Evolutionary conservation across 345 rosid genomes (phyloP), one percentile per base, ranked within the genome.

Genomic region (Arabis hirsuta): DNA sequence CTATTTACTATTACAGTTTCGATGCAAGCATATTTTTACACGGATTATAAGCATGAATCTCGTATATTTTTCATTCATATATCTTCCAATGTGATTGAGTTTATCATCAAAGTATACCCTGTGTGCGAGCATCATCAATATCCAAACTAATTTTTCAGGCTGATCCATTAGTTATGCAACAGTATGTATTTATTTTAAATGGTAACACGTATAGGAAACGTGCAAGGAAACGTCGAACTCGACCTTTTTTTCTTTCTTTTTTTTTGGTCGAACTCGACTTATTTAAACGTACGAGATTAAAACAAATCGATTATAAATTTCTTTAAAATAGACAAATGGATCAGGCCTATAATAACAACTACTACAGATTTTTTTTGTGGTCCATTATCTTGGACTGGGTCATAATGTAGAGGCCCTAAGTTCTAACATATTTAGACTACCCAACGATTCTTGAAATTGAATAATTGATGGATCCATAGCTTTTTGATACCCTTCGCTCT

Each of bases 311-410:
- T 31, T 34, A 8, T 31, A 9, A 0, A 13, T 1, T 7, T 31
- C 9, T 36, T 3, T n/a, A 6, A 31, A n/a, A 55, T 55, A 55
- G n/a, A 32, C 26, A 55, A 36, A 36, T 29, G 54, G 50, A 62
- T 10, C 24, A 45, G 67, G 67, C 66, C 52, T 61, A 26, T n/a
- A 26, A 26, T 0, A n/a, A n/a, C 20, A n/a, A n/a, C 20, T 13
- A 14, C 3, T 61, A 27, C 39, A 26, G 5, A 4, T 47, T 12
- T 31, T 9, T 47, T 7, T 29, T 13, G 53, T 7, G 69, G 45
- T 34, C 69, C 69, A 48, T 64, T 12, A 32, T 12, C 56, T 64
- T 2, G 32, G 44, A 64, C 32, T 64, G 32, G 56, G 12, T 48
- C 56, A 61, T 27, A 61, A 13, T 43, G 34, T 26, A 42, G 22